A percentile compares a stretch with the other conserved stretches of the same genome.
Conservation (phyloP, 768 basidiomycete genomes). For the Serpula lacrymans region DNA sequence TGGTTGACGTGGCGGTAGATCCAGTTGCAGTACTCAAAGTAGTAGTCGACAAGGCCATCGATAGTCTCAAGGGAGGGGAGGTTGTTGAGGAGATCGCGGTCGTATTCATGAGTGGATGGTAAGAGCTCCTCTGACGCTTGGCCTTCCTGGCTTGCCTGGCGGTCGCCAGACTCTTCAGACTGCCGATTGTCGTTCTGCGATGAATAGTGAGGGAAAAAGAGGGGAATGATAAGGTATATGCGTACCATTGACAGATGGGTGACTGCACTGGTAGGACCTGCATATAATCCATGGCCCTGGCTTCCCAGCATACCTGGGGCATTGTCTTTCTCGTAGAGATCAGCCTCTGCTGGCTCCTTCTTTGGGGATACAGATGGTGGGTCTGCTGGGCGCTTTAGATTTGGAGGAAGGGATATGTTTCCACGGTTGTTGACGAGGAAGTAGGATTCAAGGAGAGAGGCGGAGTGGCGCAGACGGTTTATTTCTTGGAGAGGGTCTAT, state of each 20-base stretch:
- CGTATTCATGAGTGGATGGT: conserved; percentile 52
- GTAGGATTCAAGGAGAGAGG: conserved; percentile 36
- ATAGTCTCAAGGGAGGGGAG: conserved; percentile 67
- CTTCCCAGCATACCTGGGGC: conserved; percentile 66
- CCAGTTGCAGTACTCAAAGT: conserved; percentile 89
- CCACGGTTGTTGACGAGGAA: conserved; percentile 29
- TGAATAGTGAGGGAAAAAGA: conserved; percentile 13
- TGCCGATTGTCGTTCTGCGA: conserved; percentile 40
- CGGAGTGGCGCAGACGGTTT: conserved; percentile 37
- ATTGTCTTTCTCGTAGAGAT: conserved; percentile 42
- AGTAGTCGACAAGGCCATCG: conserved; percentile 70
- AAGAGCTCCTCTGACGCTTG: conserved; percentile 35
- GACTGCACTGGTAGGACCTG: conserved; percentile 75
- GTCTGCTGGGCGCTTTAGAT: conserved; percentile 24
- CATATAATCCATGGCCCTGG: conserved; percentile 63
- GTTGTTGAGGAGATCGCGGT: conserved; percentile 65
- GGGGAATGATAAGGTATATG: conserved; percentile 9
- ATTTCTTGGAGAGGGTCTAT: conserved; percentile 40
- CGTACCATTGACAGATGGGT: conserved; percentile 63
- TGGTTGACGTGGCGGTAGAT: conserved; percentile 78
- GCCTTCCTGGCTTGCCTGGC: conserved; percentile 50
- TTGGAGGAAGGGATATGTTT: conserved; percentile 12
- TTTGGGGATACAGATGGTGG: conserved; percentile 36
- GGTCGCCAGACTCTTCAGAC: conserved; percentile 50
- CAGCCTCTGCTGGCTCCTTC: conserved; percentile 50